These are phyloP conservation scores for Diutina pseudorugosa DNA, from an alignment of 1,139 yeast genomes.

Conservation along the genomic window DNA sequence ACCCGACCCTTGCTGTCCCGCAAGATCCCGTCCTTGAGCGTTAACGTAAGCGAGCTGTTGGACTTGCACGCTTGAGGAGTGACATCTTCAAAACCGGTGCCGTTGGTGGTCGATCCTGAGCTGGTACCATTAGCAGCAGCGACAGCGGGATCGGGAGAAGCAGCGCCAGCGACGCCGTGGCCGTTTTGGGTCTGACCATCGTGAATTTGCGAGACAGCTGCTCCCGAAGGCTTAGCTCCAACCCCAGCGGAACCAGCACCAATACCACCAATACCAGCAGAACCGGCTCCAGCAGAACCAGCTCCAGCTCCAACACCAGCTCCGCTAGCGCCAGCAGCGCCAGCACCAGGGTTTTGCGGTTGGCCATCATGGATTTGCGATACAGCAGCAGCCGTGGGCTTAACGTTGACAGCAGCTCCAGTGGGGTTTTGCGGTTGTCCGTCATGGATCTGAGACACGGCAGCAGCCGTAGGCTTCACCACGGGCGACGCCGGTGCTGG, in stretches of 20 bases:
- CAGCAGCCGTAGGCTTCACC: slow-evolving; percentile 11
- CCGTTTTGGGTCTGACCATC: slow-evolving; percentile 41
- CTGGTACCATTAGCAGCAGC: background rate
- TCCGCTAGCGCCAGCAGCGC: no score
- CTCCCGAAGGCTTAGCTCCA: no score
- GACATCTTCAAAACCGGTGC: background rate
- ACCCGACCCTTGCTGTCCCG: slow-evolving; percentile 57
- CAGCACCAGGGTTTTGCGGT: slow-evolving; percentile 10
- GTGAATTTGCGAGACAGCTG: slow-evolving; percentile 15
- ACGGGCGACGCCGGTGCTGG: slow-evolving; percentile 12
- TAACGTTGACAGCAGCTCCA: slow-evolving; percentile 5
- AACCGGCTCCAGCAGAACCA: background rate
- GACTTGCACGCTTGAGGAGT: slow-evolving; percentile 32
- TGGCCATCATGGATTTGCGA: slow-evolving; percentile 4
- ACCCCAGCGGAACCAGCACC: background rate
- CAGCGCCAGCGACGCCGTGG: background rate
- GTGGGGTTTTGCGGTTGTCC: slow-evolving; percentile 38
- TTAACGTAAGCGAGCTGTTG: slow-evolving; percentile 41
- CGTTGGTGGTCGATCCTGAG: background rate
- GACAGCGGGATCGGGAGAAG: background rate
- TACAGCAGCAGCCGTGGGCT: slow-evolving; percentile 4
- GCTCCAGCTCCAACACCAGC: background rate
- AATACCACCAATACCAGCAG: background rate
- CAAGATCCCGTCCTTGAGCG: slow-evolving; percentile 40
- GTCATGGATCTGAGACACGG: slow-evolving; percentile 24